These are phyloP conservation scores for Russula sp. DNA, from an alignment of 768 basidiomycete species.

Conservation along the genomic window DNA sequence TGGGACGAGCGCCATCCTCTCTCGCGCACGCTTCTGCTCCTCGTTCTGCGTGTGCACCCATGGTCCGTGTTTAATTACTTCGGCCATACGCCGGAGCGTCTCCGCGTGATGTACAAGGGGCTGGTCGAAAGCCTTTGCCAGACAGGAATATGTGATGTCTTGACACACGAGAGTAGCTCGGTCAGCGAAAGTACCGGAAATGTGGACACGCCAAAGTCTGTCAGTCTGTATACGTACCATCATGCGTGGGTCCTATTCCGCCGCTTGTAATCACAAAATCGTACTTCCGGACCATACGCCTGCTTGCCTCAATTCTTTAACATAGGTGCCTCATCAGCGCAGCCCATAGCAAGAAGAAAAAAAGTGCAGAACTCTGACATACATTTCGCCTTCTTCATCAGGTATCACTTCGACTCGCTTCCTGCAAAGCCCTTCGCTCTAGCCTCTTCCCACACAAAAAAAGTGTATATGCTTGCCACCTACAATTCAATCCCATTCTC, in stretches of 20 bases:
- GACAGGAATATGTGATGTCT: slow-evolving; percentile 89
- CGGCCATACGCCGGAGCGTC: slow-evolving; percentile 70
- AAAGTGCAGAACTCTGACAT: slow-evolving; percentile 32
- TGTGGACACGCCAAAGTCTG: neutral
- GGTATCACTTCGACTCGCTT: slow-evolving; percentile 89
- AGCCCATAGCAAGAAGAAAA: too few relatives aligned
- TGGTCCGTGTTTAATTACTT: slow-evolving; percentile 53
- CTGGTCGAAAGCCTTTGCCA: slow-evolving; percentile 80
- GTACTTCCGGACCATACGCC: slow-evolving; percentile 73
- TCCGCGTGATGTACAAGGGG: slow-evolving; percentile 71
- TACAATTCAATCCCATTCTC: slow-evolving; percentile 82
- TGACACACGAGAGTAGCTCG: neutral
- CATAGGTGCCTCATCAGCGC: neutral
- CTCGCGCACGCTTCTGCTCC: slow-evolving; percentile 72
- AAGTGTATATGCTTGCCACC: slow-evolving; percentile 22
- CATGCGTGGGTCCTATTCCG: slow-evolving; percentile 90
- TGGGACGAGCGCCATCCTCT: slow-evolving; percentile 91
- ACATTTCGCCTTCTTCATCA: slow-evolving; percentile 91
- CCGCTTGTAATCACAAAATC: slow-evolving; percentile 91
- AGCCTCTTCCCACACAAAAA: slow-evolving; percentile 27
- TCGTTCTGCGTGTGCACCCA: slow-evolving; percentile 61
- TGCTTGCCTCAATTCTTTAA: slow-evolving; percentile 75
- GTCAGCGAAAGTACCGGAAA: neutral
- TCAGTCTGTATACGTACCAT: slow-evolving; percentile 46
- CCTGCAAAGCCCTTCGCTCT: slow-evolving; percentile 40